Base-by-base conservation (phyloP, 768 basidiomycete species). In the Boletus eberwhitei region DNA sequence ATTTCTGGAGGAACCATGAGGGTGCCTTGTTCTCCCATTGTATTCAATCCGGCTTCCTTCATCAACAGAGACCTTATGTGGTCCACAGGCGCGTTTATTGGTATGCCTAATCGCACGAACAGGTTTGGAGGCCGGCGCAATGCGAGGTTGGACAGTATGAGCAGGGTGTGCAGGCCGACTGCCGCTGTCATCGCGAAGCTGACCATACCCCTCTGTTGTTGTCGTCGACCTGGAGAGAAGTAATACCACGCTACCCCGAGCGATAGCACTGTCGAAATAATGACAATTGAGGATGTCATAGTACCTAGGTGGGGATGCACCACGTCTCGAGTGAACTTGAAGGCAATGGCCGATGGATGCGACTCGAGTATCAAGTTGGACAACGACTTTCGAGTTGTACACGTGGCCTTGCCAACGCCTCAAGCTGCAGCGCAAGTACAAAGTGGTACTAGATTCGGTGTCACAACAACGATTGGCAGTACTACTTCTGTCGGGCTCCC, bases 91-190 rank as follows among this genome's bases (percentile, higher is more conserved):
- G 76, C 76, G 53, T 77, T 83, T 46, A 87, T 57, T 1, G 86
- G 81, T 42, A 87, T 65, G 2, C 72, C 61, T n/a, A 88, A 72
- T 4, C 74, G 69, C 37, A 71, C 73, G 66, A 87, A 90, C 32
- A 90, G 64, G 62, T 89, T 89, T 43, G 77, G 76, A 9, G 87
- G 85, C 47, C 76, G 77, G 48, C n/a, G 36, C 0, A 58, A 47
- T 8, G 42, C 53, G 29, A 68, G 19, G 49, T 51, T 52, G 36
- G 43, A 63, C 4, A 69, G 48, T 16, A 55, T 22, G 37, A 65
- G 42, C 9, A 65, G 35, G 24, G 59, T 51, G 31, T 68, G 63
- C 44, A 63, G 52, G 43, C 53, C 47, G 0, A 55, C 51, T 31
- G 48, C 52, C 35, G 55, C 43, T n/a, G 42, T 52, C 57, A 61